Conservation (phyloP, 441 rosid genomes). For the Brassica balearica region DNA sequence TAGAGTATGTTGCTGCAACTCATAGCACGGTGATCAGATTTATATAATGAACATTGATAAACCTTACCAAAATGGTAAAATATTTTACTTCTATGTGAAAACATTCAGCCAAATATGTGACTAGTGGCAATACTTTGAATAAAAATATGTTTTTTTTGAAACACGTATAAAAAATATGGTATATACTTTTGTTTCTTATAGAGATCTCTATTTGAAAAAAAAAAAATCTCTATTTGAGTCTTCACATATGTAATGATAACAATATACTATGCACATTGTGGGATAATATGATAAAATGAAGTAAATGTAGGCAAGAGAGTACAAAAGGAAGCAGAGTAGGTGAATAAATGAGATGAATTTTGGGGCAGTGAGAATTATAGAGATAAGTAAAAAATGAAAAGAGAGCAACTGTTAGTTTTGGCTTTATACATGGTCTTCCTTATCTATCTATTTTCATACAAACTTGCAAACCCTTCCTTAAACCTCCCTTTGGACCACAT, state of each 20-base stretch:
- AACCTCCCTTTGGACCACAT: slow-evolving; percentile 61
- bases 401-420: slow-evolving; percentile 63
- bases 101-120: not conserved
- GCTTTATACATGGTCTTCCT: slow-evolving; percentile 67
- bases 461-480: slow-evolving; percentile 46
- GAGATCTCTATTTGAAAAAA: not conserved
- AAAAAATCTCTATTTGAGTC: not conserved
- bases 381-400: not conserved
- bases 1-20: not conserved
- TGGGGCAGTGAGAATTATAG: slow-evolving; percentile 41
- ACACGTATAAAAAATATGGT: not conserved
- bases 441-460: slow-evolving; percentile 52
- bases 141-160: not conserved
- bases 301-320: slow-evolving; percentile 31
- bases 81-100: not conserved
- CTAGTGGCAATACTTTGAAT: not conserved
- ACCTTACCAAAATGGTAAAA: not conserved
- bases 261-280: not conserved
- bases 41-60: not conserved
- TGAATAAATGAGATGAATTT: slow-evolving; percentile 40
- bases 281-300: slow-evolving; percentile 2
- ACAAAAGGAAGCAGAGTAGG: slow-evolving; percentile 45
- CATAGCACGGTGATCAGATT: not conserved
- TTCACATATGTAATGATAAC: not conserved
- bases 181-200: not conserved